Evolutionary conservation across 768 basidiomycete species (phyloP).

Genomic region (Coprinopsis cinerea): DNA sequence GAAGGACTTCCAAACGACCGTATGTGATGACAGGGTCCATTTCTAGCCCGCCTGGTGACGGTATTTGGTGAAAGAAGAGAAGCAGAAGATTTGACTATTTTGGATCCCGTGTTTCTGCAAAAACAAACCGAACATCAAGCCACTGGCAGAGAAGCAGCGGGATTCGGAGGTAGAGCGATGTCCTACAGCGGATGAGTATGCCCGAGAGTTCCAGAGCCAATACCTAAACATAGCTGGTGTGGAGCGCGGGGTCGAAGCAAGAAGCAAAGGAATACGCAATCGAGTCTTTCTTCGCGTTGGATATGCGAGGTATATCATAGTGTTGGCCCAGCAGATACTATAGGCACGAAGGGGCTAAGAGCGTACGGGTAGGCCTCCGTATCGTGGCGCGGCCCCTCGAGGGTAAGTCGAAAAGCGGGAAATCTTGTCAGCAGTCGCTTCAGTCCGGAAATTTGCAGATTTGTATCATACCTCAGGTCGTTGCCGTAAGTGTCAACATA

Average conservation of each 20-base stretch:
- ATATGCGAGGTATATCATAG: no score
- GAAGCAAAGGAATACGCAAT: no score
- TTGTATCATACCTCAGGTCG: not conserved
- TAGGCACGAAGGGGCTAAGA: no score
- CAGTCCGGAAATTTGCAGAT: not conserved
- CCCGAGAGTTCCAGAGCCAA: not conserved
- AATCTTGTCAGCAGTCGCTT: constrained; percentile 5
- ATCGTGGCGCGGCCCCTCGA: not conserved
- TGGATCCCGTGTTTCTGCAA: not conserved
- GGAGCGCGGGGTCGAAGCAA: no score
- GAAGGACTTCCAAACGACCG: not conserved
- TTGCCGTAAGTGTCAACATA: not conserved
- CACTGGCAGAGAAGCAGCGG: not conserved
- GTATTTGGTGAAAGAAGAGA: not conserved
- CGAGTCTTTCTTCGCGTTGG: no score
- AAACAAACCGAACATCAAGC: not conserved
- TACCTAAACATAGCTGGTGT: not conserved
- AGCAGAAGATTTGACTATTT: not conserved
- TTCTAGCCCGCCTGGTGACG: not conserved
- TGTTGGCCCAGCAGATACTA: no score
- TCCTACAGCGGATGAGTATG: not conserved
- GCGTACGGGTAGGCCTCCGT: not conserved
- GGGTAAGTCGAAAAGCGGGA: not conserved
- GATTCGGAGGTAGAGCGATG: not conserved
- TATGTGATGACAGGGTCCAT: not conserved